phyloP scores from a whole-genome alignment of 306 rosid species.

The Vicia faba region DNA sequence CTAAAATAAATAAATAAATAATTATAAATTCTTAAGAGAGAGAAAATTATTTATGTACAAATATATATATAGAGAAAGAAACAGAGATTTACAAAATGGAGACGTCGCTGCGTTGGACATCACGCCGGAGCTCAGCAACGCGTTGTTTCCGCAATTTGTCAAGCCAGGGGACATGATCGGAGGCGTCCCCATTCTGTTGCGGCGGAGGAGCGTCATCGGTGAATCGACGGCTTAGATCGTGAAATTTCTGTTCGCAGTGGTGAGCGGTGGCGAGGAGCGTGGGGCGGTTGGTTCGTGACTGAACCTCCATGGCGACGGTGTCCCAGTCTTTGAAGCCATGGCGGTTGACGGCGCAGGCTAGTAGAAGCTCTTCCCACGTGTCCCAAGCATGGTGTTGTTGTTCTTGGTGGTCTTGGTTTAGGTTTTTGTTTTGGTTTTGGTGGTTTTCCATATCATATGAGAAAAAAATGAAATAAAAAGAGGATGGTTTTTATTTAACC shows the following conservation, averaged over 20 bases:
- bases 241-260: slow-evolving; percentile 62
- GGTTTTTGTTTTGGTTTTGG: slow-evolving; percentile 33
- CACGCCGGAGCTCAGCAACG: slow-evolving; percentile 71
- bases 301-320: slow-evolving; percentile 66
- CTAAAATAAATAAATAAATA: slow-evolving; percentile 31
- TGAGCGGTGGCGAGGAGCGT: slow-evolving; percentile 56
- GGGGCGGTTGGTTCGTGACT: slow-evolving; percentile 58
- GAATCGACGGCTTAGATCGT: slow-evolving; percentile 69
- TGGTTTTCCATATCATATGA: slow-evolving; percentile 49
- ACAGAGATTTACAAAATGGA: slow-evolving; percentile 57
- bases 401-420: slow-evolving; percentile 27
- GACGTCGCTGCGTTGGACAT: slow-evolving; percentile 65
- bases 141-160: slow-evolving; percentile 67
- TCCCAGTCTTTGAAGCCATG: slow-evolving; percentile 78
- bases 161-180: slow-evolving; percentile 67
- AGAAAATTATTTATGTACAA: not conserved
- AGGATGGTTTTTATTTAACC: slow-evolving; percentile 35
- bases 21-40: not conserved
- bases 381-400: slow-evolving; percentile 53
- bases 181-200: slow-evolving; percentile 35
- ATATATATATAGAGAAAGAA: not conserved
- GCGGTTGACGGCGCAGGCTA: slow-evolving; percentile 73
- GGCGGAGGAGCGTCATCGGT: slow-evolving; percentile 22
- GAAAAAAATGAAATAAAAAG: slow-evolving; percentile 14
- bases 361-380: slow-evolving; percentile 76